Base-by-base conservation (phyloP, 371 early-diverging fungal genomes). In the Mortierella sp. region DNA sequence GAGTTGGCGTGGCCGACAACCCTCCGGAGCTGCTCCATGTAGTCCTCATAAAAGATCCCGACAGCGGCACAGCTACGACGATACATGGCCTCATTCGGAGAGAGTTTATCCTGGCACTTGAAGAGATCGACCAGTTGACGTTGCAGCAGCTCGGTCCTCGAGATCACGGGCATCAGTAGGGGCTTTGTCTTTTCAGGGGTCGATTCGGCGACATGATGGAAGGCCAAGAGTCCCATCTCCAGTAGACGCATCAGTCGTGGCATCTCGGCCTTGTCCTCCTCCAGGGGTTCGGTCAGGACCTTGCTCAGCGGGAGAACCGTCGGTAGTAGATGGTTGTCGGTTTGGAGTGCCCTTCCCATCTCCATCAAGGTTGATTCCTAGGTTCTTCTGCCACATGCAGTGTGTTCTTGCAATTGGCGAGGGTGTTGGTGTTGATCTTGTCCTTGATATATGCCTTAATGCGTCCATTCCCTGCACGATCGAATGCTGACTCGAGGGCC, bases 11-110 rank as follows among this genome's bases (percentile, higher is more conserved):
- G 19, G 22, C 4, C 39, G 5, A 37, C 19, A 34, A 37, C 19
- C 37, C 37, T 34, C 16, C 37, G 37, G 22, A 58, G 48, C 29
- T 76, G 77, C 24, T 2, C 48, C 11, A 66, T 24, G 40, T 76
- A 76, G 40, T 61, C 71, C 19, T 71, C 77, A 34, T 76, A 76
- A 41, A 71, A 41, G 14, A 43, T 26, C 40, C 71, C 67, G 13
- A 67, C 71, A 31, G 43, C 66, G 16, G 14, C 50, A 50, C 77
- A 76, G 61, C 77, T 76, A 1, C 58, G 66, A 2, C 37, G 48
- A 2, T 66, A 47, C 4, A 11, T 13, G 19, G 66, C 39, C n/a
- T 66, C 63, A 10, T 41, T 41, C 5, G 41, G 14, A 8, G 34
- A 58, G 45, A 43, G n/a, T 19, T 19, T n/a, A 19, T 76, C 43